Base-by-base conservation (phyloP, 2,329 filamentous ascomycete species). In the Diaporthe velutina region DNA sequence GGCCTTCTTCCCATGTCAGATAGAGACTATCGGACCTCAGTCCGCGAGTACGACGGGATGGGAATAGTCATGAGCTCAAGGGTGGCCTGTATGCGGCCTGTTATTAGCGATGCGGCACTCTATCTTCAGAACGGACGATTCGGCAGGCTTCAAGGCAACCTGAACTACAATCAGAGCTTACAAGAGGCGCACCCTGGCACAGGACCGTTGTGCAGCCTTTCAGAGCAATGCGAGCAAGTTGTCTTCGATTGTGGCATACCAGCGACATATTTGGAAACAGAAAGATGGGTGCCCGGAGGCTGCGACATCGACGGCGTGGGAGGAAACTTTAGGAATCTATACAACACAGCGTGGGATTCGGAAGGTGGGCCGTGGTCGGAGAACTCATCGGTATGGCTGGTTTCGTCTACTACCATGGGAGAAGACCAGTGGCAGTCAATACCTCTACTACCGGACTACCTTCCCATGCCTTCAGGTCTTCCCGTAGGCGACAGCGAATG, bases 11-110 rank as follows among this genome's bases (percentile, higher is more conserved):
- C 71, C 1, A 22, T 73, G 13, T n/a, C 6, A 9, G 30, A 17
- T 8, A 38, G 28, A 0, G 28, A 48, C 1, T 42, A 5, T 55
- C 13, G 71, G 57, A 60, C 42, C 0, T 73, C 71, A 17, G 54
- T 73, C 9, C 71, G 71, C 6, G 38, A 73, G 30, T 73, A 73
- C 12, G 45, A 40, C 2, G 71, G 71, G 9, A 60, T 28, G 42
- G 40, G 22, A 9, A 60, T 70, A 42, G 61, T 70, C 0, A 30
- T 73, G 50, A 73, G n/a, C 61, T 60, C 71, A 6, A 48, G 42
- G 30, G 71, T 52, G 1, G 71, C 71, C 13, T 73, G 71, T n/a
- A 73, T 73, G 71, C 71, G 40, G 40, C 61, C 70, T 2, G 10
- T 7, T 4, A 30, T 72, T 2, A 38, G 1, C 2, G 6, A 38